Conservation (phyloP, 1,139 yeast genomes). For the Hyphopichia khmerensis region DNA sequence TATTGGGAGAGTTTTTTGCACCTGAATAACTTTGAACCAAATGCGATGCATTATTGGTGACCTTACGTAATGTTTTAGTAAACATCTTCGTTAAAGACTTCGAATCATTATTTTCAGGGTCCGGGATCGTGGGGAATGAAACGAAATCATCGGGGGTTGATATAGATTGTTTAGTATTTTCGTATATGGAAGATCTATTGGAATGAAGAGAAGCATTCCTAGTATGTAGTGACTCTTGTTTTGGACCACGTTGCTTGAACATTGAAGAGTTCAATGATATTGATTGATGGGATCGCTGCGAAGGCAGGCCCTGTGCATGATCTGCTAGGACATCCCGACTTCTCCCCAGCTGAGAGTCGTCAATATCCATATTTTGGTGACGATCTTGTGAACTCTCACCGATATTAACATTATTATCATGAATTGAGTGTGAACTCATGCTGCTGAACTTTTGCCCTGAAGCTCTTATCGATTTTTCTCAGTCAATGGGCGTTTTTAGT, state of each 20-base stretch:
- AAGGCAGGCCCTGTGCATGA: too few relatives aligned
- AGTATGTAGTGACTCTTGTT: neutral
- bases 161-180: neutral
- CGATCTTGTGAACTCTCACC: too few relatives aligned
- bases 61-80: slow-evolving; percentile 43
- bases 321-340: too few relatives aligned
- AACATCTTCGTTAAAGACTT: slow-evolving; percentile 33
- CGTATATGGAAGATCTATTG: neutral
- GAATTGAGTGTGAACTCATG: too few relatives aligned
- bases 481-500: too few relatives aligned
- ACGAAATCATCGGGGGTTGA: slow-evolving; percentile 29
- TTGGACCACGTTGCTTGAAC: neutral
- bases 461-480: too few relatives aligned
- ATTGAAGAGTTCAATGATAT: neutral
- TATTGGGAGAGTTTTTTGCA: slow-evolving; percentile 3
- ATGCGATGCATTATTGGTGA: slow-evolving; percentile 44
- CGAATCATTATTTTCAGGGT: slow-evolving; percentile 37
- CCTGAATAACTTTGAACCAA: slow-evolving; percentile 32
- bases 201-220: neutral
- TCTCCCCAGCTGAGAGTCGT: too few relatives aligned
- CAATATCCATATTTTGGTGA: too few relatives aligned
- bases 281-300: too few relatives aligned
- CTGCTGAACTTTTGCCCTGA: too few relatives aligned
- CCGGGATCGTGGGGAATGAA: slow-evolving; percentile 47
- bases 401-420: too few relatives aligned